Conservation (phyloP, 2,329 filamentous ascomycete genomes). For the Fusarium marasasianum region DNA sequence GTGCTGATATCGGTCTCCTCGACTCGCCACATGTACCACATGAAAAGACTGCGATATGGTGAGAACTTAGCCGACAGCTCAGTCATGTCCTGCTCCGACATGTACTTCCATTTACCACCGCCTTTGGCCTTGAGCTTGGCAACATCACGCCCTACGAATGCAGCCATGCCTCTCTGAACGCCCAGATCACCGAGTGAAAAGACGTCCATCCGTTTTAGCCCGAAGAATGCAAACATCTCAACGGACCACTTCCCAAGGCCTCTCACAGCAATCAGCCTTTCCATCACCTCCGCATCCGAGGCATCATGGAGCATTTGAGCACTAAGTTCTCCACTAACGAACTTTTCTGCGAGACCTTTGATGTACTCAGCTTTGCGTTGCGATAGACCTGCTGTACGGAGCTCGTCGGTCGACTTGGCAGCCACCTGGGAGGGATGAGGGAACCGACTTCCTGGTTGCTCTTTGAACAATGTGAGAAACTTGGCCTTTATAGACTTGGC, state of each 20-base stretch:
- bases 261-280: conserved; percentile 83
- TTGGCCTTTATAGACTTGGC: conserved; percentile 89
- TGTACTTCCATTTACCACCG: conserved; percentile 97
- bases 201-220: conserved; percentile 92
- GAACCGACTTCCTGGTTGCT: conserved; percentile 60
- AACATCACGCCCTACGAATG: conserved; percentile 84
- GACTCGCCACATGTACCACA: conserved; percentile 98
- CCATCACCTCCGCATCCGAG: conserved; percentile 85
- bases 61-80: conserved; percentile 81
- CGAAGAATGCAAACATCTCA: conserved; percentile 98
- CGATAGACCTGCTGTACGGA: conserved; percentile 88
- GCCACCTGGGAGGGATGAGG: conserved; percentile 81
- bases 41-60: conserved; percentile 91
- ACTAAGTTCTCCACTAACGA: conserved; percentile 77
- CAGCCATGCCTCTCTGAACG: conserved; percentile 93
- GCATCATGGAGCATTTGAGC: conserved; percentile 80
- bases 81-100: conserved; percentile 92
- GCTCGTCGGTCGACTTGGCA: conserved; percentile 66
- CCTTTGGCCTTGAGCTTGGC: conserved; percentile 81
- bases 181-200: conserved; percentile 93
- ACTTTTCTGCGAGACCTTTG: conserved; percentile 84
- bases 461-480: conserved; percentile 78
- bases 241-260: conserved; percentile 92
- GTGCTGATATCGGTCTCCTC: conserved; percentile 79
- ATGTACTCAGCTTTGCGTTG: conserved; percentile 97